Conservation (phyloP, 139 green algal genomes). For the Chlamydomonas schloesseri region DNA sequence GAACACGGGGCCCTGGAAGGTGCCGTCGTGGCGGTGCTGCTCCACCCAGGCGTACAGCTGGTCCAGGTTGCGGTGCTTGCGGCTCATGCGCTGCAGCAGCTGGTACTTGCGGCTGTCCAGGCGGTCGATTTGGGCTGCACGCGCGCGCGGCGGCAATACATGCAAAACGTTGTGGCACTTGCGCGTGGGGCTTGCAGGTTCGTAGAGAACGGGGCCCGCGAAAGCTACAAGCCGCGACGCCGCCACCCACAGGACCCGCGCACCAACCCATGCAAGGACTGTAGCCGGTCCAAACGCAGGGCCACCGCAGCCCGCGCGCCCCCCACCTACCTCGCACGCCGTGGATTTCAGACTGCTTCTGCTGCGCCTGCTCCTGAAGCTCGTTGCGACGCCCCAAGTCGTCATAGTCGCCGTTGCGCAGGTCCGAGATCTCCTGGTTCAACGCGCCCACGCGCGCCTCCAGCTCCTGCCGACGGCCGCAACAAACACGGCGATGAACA, state of each 20-base stretch:
- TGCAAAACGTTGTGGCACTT: background rate
- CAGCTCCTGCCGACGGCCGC: constrained; percentile 8
- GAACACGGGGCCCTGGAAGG: constrained; percentile 59
- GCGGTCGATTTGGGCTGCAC: constrained; percentile 25
- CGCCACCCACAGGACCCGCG: too few species aligned
- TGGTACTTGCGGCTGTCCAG: constrained; percentile 28
- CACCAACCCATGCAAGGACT: background rate
- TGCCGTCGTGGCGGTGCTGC: constrained; percentile 36
- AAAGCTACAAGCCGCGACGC: too few species aligned
- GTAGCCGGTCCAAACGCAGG: too few species aligned
- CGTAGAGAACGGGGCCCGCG: too few species aligned
- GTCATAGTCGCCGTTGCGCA: constrained; percentile 20
- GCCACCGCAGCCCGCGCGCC: too few species aligned
- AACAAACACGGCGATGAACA: background rate
- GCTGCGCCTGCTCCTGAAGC: constrained; percentile 50
- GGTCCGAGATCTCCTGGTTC: background rate
- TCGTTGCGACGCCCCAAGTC: constrained; percentile 52
- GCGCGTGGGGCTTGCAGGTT: too few species aligned
- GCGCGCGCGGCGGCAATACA: background rate
- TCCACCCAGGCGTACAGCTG: constrained; percentile 58
- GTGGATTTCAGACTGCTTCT: background rate
- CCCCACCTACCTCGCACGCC: background rate
- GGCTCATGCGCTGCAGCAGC: constrained; percentile 46
- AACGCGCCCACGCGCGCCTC: background rate
- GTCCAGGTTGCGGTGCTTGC: constrained; percentile 38